phyloP scores from a whole-genome alignment of 2,329 filamentous ascomycete species.

The Fusarium irregulare region DNA sequence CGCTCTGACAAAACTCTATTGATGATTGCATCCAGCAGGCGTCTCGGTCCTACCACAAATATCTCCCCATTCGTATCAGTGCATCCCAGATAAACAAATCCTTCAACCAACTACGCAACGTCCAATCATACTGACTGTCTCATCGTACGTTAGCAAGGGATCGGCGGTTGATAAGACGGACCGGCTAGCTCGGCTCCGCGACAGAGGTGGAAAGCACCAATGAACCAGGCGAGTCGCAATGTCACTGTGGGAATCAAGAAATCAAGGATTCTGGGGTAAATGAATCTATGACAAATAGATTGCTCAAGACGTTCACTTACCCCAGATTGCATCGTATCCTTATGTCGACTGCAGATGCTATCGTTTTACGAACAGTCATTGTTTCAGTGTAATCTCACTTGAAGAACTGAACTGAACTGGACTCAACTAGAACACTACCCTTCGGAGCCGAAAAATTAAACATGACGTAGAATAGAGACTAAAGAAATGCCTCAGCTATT shows the following conservation, averaged over 20 bases:
- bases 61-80: neutral
- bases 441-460: conserved; percentile 2
- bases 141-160: conserved; percentile 12
- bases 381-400: neutral
- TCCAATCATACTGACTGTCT: conserved; percentile 4
- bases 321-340: conserved; percentile 21
- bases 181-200: conserved; percentile 25
- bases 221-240: conserved; percentile 12
- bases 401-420: neutral
- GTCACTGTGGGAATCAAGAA: conserved; percentile 7
- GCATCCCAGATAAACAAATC: conserved; percentile 3
- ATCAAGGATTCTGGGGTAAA: conserved; percentile 25
- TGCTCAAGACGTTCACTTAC: conserved; percentile 26
- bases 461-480: neutral
- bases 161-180: conserved; percentile 32
- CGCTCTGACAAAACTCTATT: conserved; percentile 16
- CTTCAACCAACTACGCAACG: neutral
- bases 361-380: neutral
- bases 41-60: neutral
- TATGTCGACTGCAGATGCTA: neutral
- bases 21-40: conserved; percentile 3
- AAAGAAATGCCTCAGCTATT: neutral
- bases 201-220: neutral
- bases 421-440: no score
- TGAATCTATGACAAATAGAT: conserved; percentile 38